Evolutionary conservation across 2,329 filamentous ascomycete genomes (phyloP).

Genomic region (Byssoonygena ceratinophila): DNA sequence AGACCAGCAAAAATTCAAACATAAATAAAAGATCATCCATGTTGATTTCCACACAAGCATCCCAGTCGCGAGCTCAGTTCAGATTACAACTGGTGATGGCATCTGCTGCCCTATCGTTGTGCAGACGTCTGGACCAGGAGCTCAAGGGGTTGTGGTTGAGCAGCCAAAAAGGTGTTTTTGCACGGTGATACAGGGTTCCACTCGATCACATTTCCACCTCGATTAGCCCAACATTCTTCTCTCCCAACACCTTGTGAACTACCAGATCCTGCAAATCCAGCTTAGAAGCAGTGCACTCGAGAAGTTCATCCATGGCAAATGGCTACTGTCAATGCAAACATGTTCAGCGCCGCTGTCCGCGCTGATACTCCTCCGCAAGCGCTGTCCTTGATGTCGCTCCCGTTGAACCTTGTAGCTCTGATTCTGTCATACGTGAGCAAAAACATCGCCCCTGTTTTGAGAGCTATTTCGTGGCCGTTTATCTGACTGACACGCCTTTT

Average conservation of each 20-base stretch:
- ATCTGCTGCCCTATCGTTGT: no score
- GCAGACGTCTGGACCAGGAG: no score
- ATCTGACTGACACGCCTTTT: constrained; percentile 1
- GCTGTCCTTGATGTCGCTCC: constrained; percentile 35
- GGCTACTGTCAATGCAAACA: constrained; percentile 34
- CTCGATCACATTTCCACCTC: background rate
- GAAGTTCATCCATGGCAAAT: constrained; percentile 21
- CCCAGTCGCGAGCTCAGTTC: no score
- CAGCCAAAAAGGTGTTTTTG: no score
- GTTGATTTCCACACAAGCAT: no score
- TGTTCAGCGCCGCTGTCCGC: constrained; percentile 27
- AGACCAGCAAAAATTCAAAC: background rate
- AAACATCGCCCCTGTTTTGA: background rate
- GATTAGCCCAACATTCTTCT: background rate
- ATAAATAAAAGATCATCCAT: no score
- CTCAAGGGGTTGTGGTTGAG: no score
- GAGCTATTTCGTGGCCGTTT: background rate
- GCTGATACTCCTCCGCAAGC: constrained; percentile 11
- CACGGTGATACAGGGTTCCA: background rate
- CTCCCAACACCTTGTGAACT: background rate
- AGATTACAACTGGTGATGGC: no score
- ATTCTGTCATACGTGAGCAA: constrained; percentile 45
- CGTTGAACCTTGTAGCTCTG: constrained; percentile 48
- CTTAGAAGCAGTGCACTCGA: background rate
- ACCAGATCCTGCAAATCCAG: background rate